Percentiles rank a stretch among this genome's conserved stretches.
Conservation (phyloP, 2,329 filamentous ascomycete species). For the Alternaria metachromatica region DNA sequence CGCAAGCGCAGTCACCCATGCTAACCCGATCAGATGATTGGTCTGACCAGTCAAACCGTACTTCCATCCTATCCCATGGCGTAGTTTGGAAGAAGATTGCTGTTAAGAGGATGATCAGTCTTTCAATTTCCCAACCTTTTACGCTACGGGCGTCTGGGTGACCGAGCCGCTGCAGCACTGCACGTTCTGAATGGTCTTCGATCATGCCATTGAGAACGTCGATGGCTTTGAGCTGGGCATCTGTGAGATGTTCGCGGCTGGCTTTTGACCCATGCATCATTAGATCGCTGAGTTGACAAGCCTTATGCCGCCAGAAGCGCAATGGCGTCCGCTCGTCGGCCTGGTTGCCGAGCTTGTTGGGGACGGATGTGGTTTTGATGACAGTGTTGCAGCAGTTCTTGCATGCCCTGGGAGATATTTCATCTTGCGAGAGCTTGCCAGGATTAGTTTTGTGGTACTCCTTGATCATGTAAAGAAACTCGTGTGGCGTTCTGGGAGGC, state of each 20-base stretch:
- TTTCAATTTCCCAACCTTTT: neutral
- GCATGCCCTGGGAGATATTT: neutral
- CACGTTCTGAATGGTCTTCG: neutral
- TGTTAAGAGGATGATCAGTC: neutral
- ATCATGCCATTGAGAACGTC: neutral
- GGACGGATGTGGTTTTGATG: neutral
- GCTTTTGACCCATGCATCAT: neutral
- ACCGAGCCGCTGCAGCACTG: neutral
- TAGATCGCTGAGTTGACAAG: neutral
- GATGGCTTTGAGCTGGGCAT: neutral
- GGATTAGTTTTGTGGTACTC: neutral
- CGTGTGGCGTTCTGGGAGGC: neutral
- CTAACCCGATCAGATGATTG: neutral
- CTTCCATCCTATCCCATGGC: neutral
- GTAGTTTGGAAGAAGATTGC: neutral
- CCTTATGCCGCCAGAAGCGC: neutral
- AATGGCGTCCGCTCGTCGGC: neutral
- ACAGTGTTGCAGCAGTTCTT: neutral
- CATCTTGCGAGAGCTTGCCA: neutral
- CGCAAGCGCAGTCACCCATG: neutral
- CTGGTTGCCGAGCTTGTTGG: neutral
- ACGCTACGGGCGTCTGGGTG: neutral
- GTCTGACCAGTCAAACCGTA: neutral
- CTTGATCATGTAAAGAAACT: neutral
- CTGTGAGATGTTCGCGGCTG: neutral